Evolutionary conservation across 2,329 filamentous ascomycete species (phyloP).

Genomic region (Plectosphaerella plurivora): DNA sequence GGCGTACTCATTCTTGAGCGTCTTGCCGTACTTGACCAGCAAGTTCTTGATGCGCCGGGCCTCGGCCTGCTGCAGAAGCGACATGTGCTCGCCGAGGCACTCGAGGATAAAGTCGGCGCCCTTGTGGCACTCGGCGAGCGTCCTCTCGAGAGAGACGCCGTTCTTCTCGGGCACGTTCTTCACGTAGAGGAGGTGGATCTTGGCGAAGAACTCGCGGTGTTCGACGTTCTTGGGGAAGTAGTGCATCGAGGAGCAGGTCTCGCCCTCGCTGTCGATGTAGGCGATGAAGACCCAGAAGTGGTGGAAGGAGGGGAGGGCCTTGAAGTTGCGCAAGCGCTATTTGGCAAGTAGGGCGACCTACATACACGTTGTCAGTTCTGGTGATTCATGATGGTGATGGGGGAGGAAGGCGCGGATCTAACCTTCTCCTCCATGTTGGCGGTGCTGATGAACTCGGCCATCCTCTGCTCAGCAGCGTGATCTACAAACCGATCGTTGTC

Average conservation of each 20-base stretch:
- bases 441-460: background rate
- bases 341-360: background rate
- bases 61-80: background rate
- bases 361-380: background rate
- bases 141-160: background rate
- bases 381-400: background rate
- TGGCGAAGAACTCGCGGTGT: background rate
- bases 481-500: background rate
- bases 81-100: background rate
- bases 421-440: background rate
- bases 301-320: background rate
- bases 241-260: background rate
- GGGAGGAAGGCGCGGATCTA: background rate
- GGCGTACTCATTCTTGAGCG: too few relatives aligned
- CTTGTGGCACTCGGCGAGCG: background rate
- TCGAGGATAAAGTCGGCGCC: background rate
- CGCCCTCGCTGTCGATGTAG: background rate
- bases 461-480: background rate
- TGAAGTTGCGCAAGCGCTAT: background rate
- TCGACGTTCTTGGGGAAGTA: background rate
- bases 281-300: background rate
- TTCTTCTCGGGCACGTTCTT: background rate
- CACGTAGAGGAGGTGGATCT: background rate
- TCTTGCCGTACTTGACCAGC: background rate
- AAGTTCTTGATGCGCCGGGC: background rate